Percentiles rank a stretch among this genome's conserved stretches.
Conservation (phyloP, 805 yeast genomes). For the Wickerhamiella allomyrinae region DNA sequence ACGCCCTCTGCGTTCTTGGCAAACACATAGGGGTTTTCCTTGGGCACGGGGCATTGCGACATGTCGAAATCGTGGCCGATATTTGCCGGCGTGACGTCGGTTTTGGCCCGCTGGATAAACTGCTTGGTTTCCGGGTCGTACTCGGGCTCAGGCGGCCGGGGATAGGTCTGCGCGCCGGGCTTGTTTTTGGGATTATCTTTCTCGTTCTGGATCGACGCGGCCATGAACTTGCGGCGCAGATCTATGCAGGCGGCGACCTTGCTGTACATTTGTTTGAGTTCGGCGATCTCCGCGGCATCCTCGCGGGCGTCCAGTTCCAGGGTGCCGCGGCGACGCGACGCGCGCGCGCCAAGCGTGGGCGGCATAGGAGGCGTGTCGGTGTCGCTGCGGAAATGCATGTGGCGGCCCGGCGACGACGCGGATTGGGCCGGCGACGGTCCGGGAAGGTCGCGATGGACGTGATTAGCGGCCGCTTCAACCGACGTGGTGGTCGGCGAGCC, state of each 20-base stretch:
- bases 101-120: constrained; percentile 23
- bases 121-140: constrained; percentile 51
- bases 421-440: constrained; percentile 1
- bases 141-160: constrained; percentile 87
- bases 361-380: constrained; percentile 7
- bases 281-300: constrained; percentile 23
- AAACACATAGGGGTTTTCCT: constrained; percentile 28
- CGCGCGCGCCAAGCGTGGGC: not conserved
- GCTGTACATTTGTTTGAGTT: constrained; percentile 25
- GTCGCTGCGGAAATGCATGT: constrained; percentile 3
- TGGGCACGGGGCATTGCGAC: constrained; percentile 41
- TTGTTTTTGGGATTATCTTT: constrained; percentile 73
- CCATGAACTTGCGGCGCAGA: constrained; percentile 62
- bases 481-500: not conserved
- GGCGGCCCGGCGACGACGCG: not conserved
- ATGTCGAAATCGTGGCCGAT: constrained; percentile 46
- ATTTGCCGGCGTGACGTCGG: constrained; percentile 27
- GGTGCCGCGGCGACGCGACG: constrained; percentile 9
- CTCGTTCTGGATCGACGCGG: constrained; percentile 55
- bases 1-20: constrained; percentile 49
- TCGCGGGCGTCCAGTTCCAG: constrained; percentile 18
- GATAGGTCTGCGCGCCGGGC: constrained; percentile 66
- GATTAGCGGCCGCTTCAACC: constrained; percentile 1
- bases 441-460: constrained; percentile 5
- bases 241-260: constrained; percentile 41